Percentiles rank a stretch among this genome's conserved stretches.
Conservation (phyloP, 2,329 filamentous ascomycete species). For the Blastomyces gilchristii region DNA sequence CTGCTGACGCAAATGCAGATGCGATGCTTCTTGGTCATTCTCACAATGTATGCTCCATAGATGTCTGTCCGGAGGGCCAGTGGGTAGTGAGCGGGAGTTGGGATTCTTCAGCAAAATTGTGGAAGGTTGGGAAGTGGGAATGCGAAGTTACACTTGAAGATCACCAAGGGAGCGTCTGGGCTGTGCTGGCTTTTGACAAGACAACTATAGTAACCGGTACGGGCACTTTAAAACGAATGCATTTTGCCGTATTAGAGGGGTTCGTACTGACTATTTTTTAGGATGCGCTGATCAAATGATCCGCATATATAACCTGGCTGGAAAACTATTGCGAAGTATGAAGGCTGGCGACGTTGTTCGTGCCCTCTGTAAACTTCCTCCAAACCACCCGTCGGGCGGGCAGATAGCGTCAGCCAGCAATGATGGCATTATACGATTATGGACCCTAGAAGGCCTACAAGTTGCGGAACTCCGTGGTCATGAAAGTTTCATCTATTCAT, state of each 20-base stretch:
- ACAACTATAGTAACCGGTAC: constrained; percentile 65
- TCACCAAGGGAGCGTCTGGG: constrained; percentile 79
- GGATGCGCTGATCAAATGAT: constrained; percentile 85
- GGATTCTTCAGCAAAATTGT: constrained; percentile 81
- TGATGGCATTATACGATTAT: constrained; percentile 78
- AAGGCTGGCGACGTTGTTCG: constrained; percentile 71
- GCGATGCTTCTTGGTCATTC: constrained; percentile 76
- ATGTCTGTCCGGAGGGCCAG: constrained; percentile 60
- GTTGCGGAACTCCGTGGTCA: constrained; percentile 75
- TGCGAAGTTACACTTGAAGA: constrained; percentile 60
- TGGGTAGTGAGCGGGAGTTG: constrained; percentile 86
- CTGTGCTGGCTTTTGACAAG: constrained; percentile 73
- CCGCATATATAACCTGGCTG: constrained; percentile 62
- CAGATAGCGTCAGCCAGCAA: constrained; percentile 95
- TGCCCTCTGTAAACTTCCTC: constrained; percentile 72
- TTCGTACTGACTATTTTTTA: constrained; percentile 14
- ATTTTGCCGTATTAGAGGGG: background rate
- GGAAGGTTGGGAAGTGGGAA: constrained; percentile 80
- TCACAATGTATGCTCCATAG: constrained; percentile 78
- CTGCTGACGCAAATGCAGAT: constrained; percentile 66
- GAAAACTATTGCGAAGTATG: constrained; percentile 54
- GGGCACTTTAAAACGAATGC: constrained; percentile 5
- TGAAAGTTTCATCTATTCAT: constrained; percentile 86
- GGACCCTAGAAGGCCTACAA: constrained; percentile 68
- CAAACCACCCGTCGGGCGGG: constrained; percentile 65